Base-by-base conservation (phyloP, 768 basidiomycete species). In the Lactarius sanguifluus region DNA sequence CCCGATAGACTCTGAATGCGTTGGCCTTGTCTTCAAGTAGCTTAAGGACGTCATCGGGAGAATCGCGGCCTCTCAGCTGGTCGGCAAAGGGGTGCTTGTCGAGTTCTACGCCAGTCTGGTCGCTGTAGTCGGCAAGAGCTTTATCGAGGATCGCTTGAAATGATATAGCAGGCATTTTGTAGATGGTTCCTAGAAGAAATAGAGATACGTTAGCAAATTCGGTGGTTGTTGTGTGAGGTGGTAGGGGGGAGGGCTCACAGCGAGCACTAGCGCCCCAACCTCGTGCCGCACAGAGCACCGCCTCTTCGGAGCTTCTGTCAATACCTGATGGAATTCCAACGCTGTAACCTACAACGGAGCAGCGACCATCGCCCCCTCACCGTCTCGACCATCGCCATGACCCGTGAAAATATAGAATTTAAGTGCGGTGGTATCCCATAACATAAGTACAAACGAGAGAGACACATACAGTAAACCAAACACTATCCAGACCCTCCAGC, bases 401-500 rank as follows among this genome's bases (percentile, higher is more conserved):
- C 23, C 6, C 13, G 15, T 25, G 5, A 52, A 52, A 52, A 52
- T 52, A 52, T 52, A 52, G 50, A 52, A 52, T 52, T 52, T 52
- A 52, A 57, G 56, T 57, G 56, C 4, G n/a, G 32, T 52, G 47
- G 12, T 62, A 36, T 62, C 34, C 47, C 30, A 52, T 5, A 62
- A 54, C 28, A 52, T 36, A 62, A 55, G 61, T 52, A 52, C 32
- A 57, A 57, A n/a, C 28, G 23, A 32, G 34, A 57, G 30, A 20
- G 5, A 32, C 7, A 57, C 32, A 57, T 57, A 36, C 18, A 4
- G 30, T 12, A 56, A 16, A 56, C 20, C 47, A 62, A 20, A 18
- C 10, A 36, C 54, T 47, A 59, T 15, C 38, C 57, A 63, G 68
- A 47, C 38, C 32, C 64, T 30, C 52, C 65, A 2, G 36, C 45